Conservation (phyloP, 805 yeast species). For the Spathaspora boniae region DNA sequence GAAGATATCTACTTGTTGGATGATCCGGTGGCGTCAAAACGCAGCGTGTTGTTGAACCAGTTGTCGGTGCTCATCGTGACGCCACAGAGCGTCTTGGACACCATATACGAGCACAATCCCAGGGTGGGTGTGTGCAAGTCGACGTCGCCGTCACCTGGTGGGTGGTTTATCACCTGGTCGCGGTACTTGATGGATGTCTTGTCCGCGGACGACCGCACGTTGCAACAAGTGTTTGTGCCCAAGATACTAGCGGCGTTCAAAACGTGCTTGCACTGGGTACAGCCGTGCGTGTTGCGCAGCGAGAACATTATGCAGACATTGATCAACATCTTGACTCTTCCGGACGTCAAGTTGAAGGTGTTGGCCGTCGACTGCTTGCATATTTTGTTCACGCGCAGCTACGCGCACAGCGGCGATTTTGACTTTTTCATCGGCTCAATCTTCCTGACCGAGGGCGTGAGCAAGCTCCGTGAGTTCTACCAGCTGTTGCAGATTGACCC, state of each 20-base stretch:
- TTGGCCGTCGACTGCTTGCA: conserved; percentile 90
- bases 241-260: conserved; percentile 79
- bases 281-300: conserved; percentile 66
- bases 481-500: conserved; percentile 56
- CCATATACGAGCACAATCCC: conserved; percentile 63
- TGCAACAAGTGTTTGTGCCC: conserved; percentile 49
- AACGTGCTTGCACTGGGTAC: conserved; percentile 88
- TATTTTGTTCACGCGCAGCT: conserved; percentile 77
- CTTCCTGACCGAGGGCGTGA: conserved; percentile 70
- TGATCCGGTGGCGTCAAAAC: conserved; percentile 82
- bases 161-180: conserved; percentile 84
- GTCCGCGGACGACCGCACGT: conserved; percentile 21
- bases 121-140: conserved; percentile 63
- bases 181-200: conserved; percentile 32
- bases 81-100: conserved; percentile 59
- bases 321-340: conserved; percentile 53
- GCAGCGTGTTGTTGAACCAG: conserved; percentile 74
- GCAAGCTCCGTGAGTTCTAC: conserved; percentile 63
- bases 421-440: conserved; percentile 75
- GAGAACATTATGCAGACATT: conserved; percentile 66
- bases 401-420: conserved; percentile 64
- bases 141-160: conserved; percentile 50
- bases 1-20: conserved; percentile 92
- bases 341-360: conserved; percentile 67
- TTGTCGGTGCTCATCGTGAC: conserved; percentile 81